Base-by-base conservation (phyloP, 805 yeast species). In the Kodamaea fukazawae region DNA sequence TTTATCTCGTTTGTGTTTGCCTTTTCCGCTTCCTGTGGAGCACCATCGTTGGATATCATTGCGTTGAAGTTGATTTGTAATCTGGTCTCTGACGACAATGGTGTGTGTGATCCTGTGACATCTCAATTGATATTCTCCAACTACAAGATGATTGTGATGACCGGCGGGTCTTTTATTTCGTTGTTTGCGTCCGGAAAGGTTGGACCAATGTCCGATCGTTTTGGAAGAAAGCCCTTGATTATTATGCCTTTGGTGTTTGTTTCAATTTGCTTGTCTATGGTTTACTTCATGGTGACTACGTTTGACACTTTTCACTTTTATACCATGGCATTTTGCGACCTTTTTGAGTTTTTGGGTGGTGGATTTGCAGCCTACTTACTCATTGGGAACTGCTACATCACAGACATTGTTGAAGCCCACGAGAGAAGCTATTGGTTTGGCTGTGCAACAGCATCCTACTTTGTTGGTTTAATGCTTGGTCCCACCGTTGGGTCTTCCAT, bases 341-440 rank as follows among this genome's bases (percentile, higher is more conserved):
- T 73, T 1, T 27, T 82, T 1, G 71, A 69, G 20, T 69, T 79
- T 17, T 37, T 74, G 3, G 75, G 81, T n/a, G 96, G 96, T 16
- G 83, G 88, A 0, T 36, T 73, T 6, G 58, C 78, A 44, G 70
- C 81, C 4, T 51, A 81, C 25, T 51, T 83, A 37, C 76, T 83
- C 7, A 61, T 83, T 22, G 65, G 78, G 8, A 81, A 81, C 53
- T 77, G 90, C 44, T 88, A 86, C 54, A 71, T 85, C 12, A 69
- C 87, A 3, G 96, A 88, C 61, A 78, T 86, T 29, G 81, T 80
- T 4, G 82, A 79, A 14, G 73, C 86, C 1, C 70, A 67, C 25
- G 69, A 75, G 41, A 64, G 95, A 45, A 73, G 78, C 15, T 70
- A 75, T 38, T 67, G 73, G 14, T 64, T 86, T 47, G 86, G 90